Percentiles rank a stretch among this genome's conserved stretches.
phyloP scores from a whole-genome alignment of 352 stramenopile genomes.

The Phytopythium cucurbitacearum region DNA sequence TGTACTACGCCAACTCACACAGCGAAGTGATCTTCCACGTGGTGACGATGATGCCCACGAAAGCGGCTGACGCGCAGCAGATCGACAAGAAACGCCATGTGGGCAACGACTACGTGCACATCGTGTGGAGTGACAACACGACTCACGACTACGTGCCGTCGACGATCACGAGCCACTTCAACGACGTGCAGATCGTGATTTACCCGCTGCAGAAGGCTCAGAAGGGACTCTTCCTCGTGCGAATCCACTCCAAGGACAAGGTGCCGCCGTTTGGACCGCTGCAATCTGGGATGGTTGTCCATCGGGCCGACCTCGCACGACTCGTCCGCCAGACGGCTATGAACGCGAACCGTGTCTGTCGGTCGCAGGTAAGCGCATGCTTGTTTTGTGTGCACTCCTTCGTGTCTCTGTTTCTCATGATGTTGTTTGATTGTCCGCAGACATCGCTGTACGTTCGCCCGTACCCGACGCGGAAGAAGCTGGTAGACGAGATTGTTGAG shows the following conservation, averaged over 20 bases:
- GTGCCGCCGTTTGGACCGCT: constrained; percentile 75
- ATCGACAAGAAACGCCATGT: constrained; percentile 90
- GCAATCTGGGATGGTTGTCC: constrained; percentile 82
- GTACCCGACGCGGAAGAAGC: constrained; percentile 84
- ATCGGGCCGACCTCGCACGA: constrained; percentile 53
- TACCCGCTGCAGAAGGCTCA: constrained; percentile 65
- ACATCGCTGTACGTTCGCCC: constrained; percentile 80
- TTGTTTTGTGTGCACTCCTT: not conserved
- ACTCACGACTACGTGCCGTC: constrained; percentile 67
- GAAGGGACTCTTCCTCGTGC: constrained; percentile 63
- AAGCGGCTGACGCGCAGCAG: constrained; percentile 69
- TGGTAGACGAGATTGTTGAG: constrained; percentile 87
- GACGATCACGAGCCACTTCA: constrained; percentile 89
- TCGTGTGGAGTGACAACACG: constrained; percentile 85
- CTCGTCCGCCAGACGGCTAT: constrained; percentile 85
- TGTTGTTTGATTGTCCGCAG: constrained; percentile 19
- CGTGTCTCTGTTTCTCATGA: constrained; percentile 1
- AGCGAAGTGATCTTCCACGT: constrained; percentile 87
- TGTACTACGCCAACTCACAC: constrained; percentile 82
- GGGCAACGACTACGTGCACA: constrained; percentile 85
- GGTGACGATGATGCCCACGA: constrained; percentile 86
- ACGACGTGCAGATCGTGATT: constrained; percentile 85
- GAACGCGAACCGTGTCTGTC: constrained; percentile 86
- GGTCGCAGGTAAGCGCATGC: constrained; percentile 47
- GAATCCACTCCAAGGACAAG: constrained; percentile 82